These are phyloP conservation scores for Pichia deserticola DNA, from an alignment of 805 yeast genomes.

Conservation along the genomic window DNA sequence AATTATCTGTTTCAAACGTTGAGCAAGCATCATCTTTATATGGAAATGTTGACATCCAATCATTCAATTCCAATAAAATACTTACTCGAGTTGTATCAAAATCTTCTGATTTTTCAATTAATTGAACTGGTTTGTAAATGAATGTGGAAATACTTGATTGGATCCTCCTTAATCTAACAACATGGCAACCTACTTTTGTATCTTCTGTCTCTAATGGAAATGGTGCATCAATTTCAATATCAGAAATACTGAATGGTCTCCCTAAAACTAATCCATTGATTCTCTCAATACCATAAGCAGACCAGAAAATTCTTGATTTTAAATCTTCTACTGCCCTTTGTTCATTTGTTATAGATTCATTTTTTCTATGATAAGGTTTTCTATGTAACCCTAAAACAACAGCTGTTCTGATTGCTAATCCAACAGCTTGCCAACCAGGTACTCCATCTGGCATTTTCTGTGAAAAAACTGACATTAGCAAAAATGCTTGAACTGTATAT, in stretches of 20 bases:
- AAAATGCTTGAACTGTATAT: slow-evolving; percentile 28
- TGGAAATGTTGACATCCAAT: slow-evolving; percentile 29
- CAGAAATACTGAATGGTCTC: slow-evolving; percentile 31
- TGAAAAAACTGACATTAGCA: slow-evolving; percentile 26
- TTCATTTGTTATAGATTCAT: slow-evolving; percentile 2
- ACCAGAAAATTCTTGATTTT: slow-evolving; percentile 29
- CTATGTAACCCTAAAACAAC: slow-evolving; percentile 29
- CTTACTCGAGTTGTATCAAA: slow-evolving; percentile 24
- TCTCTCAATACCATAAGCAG: slow-evolving; percentile 31
- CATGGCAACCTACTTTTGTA: slow-evolving; percentile 24
- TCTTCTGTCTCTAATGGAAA: slow-evolving; percentile 19
- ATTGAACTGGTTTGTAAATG: slow-evolving; percentile 25
- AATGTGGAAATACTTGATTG: slow-evolving; percentile 29
- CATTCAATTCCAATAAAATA: slow-evolving; percentile 27
- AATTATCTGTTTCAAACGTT: slow-evolving; percentile 26
- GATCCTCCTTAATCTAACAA: slow-evolving; percentile 26
- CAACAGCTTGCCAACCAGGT: slow-evolving; percentile 28
- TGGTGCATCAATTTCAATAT: slow-evolving; percentile 29
- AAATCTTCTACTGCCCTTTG: slow-evolving; percentile 15
- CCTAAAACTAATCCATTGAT: slow-evolving; percentile 30
- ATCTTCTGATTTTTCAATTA: slow-evolving; percentile 17
- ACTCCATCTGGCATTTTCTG: slow-evolving; percentile 30
- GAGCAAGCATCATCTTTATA: slow-evolving; percentile 19
- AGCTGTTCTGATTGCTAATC: slow-evolving; percentile 27
- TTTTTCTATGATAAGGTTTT: slow-evolving; percentile 15